A percentile compares a stretch with the other conserved stretches of the same genome.
Conservation (phyloP, 257 asterid genomes). For the Capsicum rhomboideum region DNA sequence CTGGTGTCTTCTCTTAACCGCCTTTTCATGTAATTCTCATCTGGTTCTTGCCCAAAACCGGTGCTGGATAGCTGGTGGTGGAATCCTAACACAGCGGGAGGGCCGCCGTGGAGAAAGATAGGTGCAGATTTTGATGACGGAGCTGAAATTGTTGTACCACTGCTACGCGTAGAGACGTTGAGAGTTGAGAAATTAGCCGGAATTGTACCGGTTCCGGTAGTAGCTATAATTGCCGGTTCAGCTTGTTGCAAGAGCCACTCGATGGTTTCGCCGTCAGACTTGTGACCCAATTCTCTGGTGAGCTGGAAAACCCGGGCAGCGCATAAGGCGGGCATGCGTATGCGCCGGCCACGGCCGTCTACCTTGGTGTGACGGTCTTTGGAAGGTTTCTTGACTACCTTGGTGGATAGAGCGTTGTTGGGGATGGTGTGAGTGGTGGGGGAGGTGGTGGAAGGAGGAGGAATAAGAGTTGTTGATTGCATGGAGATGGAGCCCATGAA, state of each 20-base stretch:
- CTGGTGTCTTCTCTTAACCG: conserved; percentile 51
- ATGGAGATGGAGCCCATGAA: conserved; percentile 34
- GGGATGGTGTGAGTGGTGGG: no score
- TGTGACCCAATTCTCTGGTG: conserved; percentile 29
- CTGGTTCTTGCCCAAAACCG: conserved; percentile 50
- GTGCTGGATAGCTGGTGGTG: conserved; percentile 64
- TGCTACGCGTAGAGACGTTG: background rate
- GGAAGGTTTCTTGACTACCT: conserved; percentile 14
- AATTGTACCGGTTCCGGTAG: background rate
- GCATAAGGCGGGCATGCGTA: conserved; percentile 36
- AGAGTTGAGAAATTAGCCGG: background rate
- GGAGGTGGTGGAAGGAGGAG: background rate
- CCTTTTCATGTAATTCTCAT: conserved; percentile 62
- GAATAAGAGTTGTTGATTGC: conserved; percentile 14
- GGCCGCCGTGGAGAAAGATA: background rate
- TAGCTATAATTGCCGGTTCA: background rate
- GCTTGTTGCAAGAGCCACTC: background rate
- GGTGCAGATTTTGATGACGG: background rate
- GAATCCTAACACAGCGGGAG: conserved; percentile 70
- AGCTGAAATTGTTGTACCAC: background rate
- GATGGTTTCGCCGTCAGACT: conserved; percentile 32
- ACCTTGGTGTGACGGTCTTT: conserved; percentile 39
- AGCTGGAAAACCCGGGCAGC: conserved; percentile 36
- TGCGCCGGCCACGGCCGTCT: conserved; percentile 34
- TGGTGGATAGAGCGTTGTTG: background rate